Conservation (phyloP, 2,329 filamentous ascomycete genomes). For the Fusarium domesticum region DNA sequence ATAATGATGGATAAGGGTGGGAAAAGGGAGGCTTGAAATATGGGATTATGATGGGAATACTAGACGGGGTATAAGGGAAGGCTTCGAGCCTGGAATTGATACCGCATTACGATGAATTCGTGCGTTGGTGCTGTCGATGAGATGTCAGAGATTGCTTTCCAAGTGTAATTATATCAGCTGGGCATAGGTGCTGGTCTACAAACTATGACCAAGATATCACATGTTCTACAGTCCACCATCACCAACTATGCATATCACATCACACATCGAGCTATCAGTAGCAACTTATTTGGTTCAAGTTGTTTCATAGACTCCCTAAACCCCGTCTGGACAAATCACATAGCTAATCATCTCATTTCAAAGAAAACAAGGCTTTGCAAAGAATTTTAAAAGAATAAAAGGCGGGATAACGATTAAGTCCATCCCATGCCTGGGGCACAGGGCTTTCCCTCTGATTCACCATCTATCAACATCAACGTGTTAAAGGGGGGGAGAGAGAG, state of each 20-base stretch:
- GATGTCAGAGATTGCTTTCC: too few species aligned
- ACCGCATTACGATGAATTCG: conserved; percentile 22
- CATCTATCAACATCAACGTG: conserved; percentile 8
- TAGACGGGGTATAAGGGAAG: conserved; percentile 14
- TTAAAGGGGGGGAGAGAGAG: conserved; percentile 7
- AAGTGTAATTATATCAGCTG: too few species aligned
- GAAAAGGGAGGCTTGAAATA: conserved; percentile 6
- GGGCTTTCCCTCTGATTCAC: conserved; percentile 83
- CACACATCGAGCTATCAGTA: too few species aligned
- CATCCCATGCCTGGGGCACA: conserved; percentile 80
- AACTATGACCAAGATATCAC: too few species aligned
- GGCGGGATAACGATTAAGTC: conserved; percentile 85
- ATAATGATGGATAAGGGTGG: conserved; percentile 8
- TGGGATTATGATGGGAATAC: conserved; percentile 7
- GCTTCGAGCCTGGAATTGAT: conserved; percentile 24
- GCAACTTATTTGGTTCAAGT: too few species aligned
- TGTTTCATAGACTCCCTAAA: too few species aligned
- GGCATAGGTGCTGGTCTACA: too few species aligned
- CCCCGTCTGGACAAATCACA: conserved; percentile 26
- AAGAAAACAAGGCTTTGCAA: conserved; percentile 27
- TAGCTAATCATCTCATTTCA: conserved; percentile 29
- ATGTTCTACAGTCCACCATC: too few species aligned
- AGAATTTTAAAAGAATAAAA: conserved; percentile 7
- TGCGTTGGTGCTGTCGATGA: too few species aligned
- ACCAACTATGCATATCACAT: too few species aligned